Base-by-base conservation (phyloP, 2,329 filamentous ascomycete species). In the Didymella sp. region DNA sequence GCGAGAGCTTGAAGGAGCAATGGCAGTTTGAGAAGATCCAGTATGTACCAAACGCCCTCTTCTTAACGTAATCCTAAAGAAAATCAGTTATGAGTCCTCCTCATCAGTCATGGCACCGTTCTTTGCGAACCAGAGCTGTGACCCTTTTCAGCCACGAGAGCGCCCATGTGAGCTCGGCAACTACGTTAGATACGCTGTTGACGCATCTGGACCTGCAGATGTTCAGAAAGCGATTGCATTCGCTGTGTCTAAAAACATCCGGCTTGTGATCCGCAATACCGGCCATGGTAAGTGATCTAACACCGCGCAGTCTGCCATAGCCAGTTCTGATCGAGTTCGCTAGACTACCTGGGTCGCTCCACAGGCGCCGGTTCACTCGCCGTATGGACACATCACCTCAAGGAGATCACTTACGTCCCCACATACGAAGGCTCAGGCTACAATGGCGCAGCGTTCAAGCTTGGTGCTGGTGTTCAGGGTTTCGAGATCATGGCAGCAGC, bases 201-300 rank as follows among this genome's bases (percentile, higher is more conserved):
- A 67, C 28, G 66, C 57, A 6, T 54, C 54, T 2, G 50, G 52
- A 4, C 48, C 59, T 46, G 9, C 45, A 17, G 60, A 69, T n/a
- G 50, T 63, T 7, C 61, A 65, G 12, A 31, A n/a, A 6, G 50
- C 65, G 3, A 56, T 67, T 15, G 50, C 24, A 27, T 74, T 72
- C 45, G 71, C 69, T 11, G 40, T 56, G 0, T 53, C 50, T 3
- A 55, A 55, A 19, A 70, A 73, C 25, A 64, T 73, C 8, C 68
- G 70, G 7, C 62, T 73, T 1, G 66, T 70, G 1, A 61, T 74
- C 35, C 60, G 61, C 12, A 73, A 71, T 42, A 72, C 71, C 8
- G 70, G 69, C 6, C 72, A 73, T 47, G 64, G 42, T 52, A 6
- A 45, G 50, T 17, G 1, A 21, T n/a, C 11, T 4, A 4, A 2